These are phyloP conservation scores for Meira miltonrushii DNA, from an alignment of 1,284 basidiomycete species.

Conservation along the genomic window DNA sequence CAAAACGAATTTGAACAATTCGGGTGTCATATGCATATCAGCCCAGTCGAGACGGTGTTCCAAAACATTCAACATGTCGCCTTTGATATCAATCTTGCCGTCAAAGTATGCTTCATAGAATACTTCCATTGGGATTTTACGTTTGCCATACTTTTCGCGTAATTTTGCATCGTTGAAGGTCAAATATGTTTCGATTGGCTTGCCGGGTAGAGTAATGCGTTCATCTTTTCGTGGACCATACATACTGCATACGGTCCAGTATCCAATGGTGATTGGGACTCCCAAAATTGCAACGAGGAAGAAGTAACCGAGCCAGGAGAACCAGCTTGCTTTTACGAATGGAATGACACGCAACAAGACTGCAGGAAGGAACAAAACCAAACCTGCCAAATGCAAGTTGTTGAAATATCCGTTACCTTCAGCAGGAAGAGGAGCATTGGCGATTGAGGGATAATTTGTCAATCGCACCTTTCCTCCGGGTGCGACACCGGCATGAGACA, in stretches of 20 bases:
- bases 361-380: constrained; percentile 53
- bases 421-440: constrained; percentile 47
- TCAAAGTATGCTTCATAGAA: constrained; percentile 99
- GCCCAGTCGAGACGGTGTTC: constrained; percentile 96
- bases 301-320: constrained; percentile 47
- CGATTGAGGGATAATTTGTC: constrained; percentile 29
- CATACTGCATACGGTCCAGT: constrained; percentile 83
- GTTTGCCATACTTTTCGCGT: constrained; percentile 67
- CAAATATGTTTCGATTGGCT: constrained; percentile 74
- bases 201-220: constrained; percentile 75
- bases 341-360: constrained; percentile 47
- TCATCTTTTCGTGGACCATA: constrained; percentile 78
- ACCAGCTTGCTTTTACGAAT: constrained; percentile 48
- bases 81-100: constrained; percentile 91
- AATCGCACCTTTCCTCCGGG: constrained; percentile 48
- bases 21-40: constrained; percentile 72
- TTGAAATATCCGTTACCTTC: constrained; percentile 54
- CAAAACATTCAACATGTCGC: constrained; percentile 85
- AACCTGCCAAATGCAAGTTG: constrained; percentile 65
- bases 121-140: constrained; percentile 95
- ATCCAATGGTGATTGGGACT: constrained; percentile 71
- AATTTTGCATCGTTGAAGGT: constrained; percentile 79
- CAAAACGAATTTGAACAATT: constrained; percentile 92
- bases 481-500: constrained; percentile 18
- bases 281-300: constrained; percentile 67